Percentiles rank a stretch among this genome's conserved stretches.
These are phyloP conservation scores for Podospora tetraspora DNA, from an alignment of 495 filamentous ascomycete species.

Conservation along the genomic window DNA sequence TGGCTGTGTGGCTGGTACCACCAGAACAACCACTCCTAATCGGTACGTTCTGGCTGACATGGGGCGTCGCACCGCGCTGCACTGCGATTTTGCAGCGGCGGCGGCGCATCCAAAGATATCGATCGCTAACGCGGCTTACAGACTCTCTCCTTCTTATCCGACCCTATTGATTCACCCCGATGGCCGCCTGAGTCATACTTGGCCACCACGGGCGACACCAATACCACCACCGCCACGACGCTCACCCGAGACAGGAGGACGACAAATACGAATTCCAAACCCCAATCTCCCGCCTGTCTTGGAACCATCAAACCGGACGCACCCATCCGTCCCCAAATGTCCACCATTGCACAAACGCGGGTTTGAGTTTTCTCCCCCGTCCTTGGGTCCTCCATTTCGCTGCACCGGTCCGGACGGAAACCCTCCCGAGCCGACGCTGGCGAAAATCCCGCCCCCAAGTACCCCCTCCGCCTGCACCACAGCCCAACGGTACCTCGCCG, in stretches of 20 bases:
- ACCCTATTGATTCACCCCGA: not conserved
- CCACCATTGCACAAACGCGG: not conserved
- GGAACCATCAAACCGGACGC: not conserved
- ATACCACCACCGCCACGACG: not conserved
- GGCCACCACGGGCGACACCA: not conserved
- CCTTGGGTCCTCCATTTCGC: not conserved
- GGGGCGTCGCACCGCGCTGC: not conserved
- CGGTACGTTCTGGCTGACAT: conserved; percentile 6
- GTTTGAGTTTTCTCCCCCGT: not conserved
- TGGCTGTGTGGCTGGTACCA: conserved; percentile 10
- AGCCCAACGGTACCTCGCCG: not conserved
- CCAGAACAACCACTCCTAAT: conserved; percentile 9
- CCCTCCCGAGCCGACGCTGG: not conserved
- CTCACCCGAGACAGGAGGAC: not conserved
- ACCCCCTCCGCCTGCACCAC: not conserved
- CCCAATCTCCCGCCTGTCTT: not conserved
- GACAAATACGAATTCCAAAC: not conserved
- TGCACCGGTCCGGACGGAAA: not conserved
- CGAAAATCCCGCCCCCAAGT: not conserved
- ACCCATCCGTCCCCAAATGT: not conserved
- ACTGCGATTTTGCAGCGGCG: not conserved
- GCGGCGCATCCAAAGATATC: not conserved
- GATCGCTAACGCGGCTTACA: not conserved
- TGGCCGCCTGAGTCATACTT: not conserved
- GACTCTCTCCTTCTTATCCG: not conserved